A percentile compares a stretch with the other conserved stretches of the same genome.
Conservation (phyloP, 768 basidiomycete species). For the Leccinum incarnatum region DNA sequence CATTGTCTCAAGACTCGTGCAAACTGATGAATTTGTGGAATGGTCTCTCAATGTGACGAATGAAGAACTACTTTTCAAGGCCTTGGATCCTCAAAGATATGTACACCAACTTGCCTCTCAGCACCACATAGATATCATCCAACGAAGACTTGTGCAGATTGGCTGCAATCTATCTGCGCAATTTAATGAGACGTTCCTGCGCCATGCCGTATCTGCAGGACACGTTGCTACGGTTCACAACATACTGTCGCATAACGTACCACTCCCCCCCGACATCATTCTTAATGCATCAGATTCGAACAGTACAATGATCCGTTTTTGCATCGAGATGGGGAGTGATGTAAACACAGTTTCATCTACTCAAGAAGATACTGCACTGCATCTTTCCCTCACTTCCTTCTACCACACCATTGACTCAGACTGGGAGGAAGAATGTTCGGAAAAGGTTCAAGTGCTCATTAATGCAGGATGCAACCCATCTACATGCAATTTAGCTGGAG, state of each 20-base stretch:
- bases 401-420: rapidly evolving
- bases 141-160: not conserved
- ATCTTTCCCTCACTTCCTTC: rapidly evolving
- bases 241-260: not conserved
- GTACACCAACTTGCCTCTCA: rapidly evolving
- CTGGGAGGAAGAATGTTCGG: not conserved
- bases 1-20: not conserved
- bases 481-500: not conserved
- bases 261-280: not conserved
- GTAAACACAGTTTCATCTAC: not conserved
- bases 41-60: not conserved
- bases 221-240: not conserved
- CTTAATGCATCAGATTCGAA: not conserved
- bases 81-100: not conserved
- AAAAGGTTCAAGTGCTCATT: not conserved
- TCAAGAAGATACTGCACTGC: not conserved
- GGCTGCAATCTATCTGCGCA: not conserved
- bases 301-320: not conserved
- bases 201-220: not conserved
- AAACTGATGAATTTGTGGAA: not conserved
- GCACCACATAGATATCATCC: not conserved
- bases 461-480: not conserved
- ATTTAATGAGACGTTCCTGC: not conserved
- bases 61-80: not conserved
- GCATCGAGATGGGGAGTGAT: not conserved